Conservation (phyloP, 2,329 filamentous ascomycete species). For the Pleomassaria siparia region DNA sequence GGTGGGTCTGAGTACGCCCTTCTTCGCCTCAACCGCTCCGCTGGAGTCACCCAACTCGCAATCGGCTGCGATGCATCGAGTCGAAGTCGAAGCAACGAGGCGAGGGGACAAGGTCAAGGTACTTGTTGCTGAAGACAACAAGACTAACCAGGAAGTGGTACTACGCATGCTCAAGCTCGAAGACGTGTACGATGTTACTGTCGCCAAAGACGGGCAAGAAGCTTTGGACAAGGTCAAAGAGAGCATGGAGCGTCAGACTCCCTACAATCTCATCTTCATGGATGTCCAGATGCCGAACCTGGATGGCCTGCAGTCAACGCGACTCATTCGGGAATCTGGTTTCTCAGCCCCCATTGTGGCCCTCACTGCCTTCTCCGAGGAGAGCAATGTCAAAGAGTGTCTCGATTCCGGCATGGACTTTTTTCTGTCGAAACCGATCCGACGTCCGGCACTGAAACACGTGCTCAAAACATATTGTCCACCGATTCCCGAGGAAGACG, state of each 20-base stretch:
- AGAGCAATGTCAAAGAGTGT: constrained; percentile 74
- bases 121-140: constrained; percentile 80
- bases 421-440: constrained; percentile 76
- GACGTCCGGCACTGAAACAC: constrained; percentile 81
- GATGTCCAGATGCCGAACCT: constrained; percentile 94
- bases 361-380: constrained; percentile 81
- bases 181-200: constrained; percentile 81
- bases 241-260: constrained; percentile 70
- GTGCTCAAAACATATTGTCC: constrained; percentile 79
- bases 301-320: constrained; percentile 83
- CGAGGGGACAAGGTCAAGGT: constrained; percentile 69
- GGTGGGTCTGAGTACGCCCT: constrained; percentile 80
- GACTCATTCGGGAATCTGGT: constrained; percentile 80
- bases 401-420: constrained; percentile 91
- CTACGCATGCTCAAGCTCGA: constrained; percentile 72
- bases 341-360: constrained; percentile 89
- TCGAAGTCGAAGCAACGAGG: constrained; percentile 61
- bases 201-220: constrained; percentile 75
- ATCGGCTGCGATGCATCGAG: constrained; percentile 65
- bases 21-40: constrained; percentile 61
- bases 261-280: constrained; percentile 92
- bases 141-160: constrained; percentile 51
- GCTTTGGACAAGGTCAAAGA: constrained; percentile 83
- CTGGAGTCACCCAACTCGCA: constrained; percentile 61
- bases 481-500: constrained; percentile 72